Base-by-base conservation (phyloP, 139 green algal species). In the Haematococcus lacustris region DNA sequence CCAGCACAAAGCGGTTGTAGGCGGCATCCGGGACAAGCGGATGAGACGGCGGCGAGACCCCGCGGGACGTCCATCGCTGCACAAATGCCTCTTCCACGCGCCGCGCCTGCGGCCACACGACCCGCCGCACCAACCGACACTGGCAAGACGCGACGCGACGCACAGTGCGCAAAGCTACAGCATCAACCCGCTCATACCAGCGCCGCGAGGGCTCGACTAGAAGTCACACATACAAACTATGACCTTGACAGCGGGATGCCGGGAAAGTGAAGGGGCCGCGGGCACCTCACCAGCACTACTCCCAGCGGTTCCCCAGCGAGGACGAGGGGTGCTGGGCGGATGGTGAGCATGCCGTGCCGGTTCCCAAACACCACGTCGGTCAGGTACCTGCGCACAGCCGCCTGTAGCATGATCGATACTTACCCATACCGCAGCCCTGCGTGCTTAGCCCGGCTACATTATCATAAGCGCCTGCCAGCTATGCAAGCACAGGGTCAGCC, bases 291-390 rank as follows among this genome's bases (percentile, higher is more conserved):
- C 53, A 32, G 23, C 4, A 30, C 34, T 53, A 96, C 89, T 0
- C 78, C 76, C 0, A 69, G 39, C 33, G 89, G 87, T 77, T 96
- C 91, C 0, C 88, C 90, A 1, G 71, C 34, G 1, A 38, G n/a
- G 0, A 86, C 91, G 38, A 97, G 75, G 0, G 92, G 91, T 28
- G 73, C 71, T 3, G 88, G 83, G 4, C 89, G 82, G 7, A 97
- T 83, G 21, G 91, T 96, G 0, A 97, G 70, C 86, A 97, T 91
- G 66, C 89, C 87, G 66, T 91, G 84, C 3, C 87, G 83, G 76
- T 97, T 97, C 60, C 92, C 92, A 75, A 90, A 97, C 13, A 91
- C 91, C 0, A 95, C 71, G 59, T 97, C 92, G 2, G 91, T 97
- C 28, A 97, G 77, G 71, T 92, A 96, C 7, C 92, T 79, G 53